Percentiles rank a stretch among this genome's conserved stretches.
Conservation (phyloP, 2,329 filamentous ascomycete genomes). For the Thelonectria discophora region DNA sequence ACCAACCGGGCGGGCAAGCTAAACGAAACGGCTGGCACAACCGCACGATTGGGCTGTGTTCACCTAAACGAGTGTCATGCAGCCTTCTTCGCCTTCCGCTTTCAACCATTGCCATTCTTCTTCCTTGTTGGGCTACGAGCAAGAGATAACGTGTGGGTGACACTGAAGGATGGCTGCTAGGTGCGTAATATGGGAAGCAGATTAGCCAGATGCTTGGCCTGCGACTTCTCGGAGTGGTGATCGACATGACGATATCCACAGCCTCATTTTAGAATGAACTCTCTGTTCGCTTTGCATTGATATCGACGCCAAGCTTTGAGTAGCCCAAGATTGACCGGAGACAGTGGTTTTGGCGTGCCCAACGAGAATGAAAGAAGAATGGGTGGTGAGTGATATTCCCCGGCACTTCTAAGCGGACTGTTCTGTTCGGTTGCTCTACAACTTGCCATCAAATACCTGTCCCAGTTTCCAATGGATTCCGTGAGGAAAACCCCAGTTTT, state of each 20-base stretch:
- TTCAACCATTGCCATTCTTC: conserved; percentile 6
- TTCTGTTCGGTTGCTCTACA: not conserved
- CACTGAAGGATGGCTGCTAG: not conserved
- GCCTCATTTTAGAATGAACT: conserved; percentile 8
- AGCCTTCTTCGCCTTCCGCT: conserved; percentile 1
- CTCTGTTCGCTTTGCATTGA: not conserved
- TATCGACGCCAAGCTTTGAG: not conserved
- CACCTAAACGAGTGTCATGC: conserved; percentile 17
- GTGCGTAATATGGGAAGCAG: not conserved
- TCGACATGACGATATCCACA: conserved; percentile 16
- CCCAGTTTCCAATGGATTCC: not conserved
- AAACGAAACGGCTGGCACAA: conserved; percentile 6
- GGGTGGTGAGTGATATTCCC: not conserved
- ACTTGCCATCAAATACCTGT: not conserved
- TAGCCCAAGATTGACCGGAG: not conserved
- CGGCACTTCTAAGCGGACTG: not conserved
- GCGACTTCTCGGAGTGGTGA: not conserved
- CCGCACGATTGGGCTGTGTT: not conserved
- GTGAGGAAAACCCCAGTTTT: not conserved
- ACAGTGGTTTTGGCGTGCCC: not conserved
- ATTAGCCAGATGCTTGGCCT: not conserved
- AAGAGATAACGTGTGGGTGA: not conserved
- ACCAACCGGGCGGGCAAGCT: conserved; percentile 1
- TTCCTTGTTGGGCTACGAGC: not conserved
- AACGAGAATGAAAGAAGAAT: not conserved